These are phyloP conservation scores for Musa troglodytarum DNA, from an alignment of 176 grass and related monocot species.

Conservation along the genomic window DNA sequence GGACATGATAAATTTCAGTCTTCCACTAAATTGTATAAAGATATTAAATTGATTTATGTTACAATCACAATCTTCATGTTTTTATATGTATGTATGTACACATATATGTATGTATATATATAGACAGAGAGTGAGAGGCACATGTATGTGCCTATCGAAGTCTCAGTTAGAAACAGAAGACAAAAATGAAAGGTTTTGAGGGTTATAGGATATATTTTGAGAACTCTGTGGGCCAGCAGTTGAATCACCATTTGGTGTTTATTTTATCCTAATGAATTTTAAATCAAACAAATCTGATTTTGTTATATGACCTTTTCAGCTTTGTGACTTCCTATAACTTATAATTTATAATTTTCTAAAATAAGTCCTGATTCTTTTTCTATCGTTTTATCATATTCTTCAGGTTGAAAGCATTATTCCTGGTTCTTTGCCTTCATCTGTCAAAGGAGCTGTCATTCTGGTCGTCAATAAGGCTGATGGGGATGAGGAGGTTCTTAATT, in stretches of 20 bases:
- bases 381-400: slow-evolving; percentile 15
- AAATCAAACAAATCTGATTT: not conserved
- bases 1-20: not conserved
- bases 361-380: slow-evolving; percentile 1
- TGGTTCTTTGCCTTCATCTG: slow-evolving; percentile 46
- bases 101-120: too few relatives aligned
- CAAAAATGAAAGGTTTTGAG: not conserved
- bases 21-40: not conserved
- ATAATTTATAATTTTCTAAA: not conserved
- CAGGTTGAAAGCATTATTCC: slow-evolving; percentile 89
- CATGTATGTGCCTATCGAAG: too few relatives aligned
- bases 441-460: slow-evolving; percentile 57
- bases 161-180: too few relatives aligned
- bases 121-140: too few relatives aligned
- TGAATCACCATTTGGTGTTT: not conserved
- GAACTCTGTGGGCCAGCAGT: not conserved
- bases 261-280: not conserved
- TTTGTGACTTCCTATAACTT: not conserved
- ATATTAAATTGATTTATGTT: not conserved
- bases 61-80: too few relatives aligned
- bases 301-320: slow-evolving; percentile 1
- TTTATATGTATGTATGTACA: too few relatives aligned
- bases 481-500: slow-evolving; percentile 71
- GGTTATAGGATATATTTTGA: not conserved
- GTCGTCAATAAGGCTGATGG: slow-evolving; percentile 91